Percentiles rank a stretch among this genome's conserved stretches.
These are phyloP conservation scores for Colletotrichum siamense DNA, from an alignment of 2,329 filamentous ascomycete genomes.

Conservation along the genomic window DNA sequence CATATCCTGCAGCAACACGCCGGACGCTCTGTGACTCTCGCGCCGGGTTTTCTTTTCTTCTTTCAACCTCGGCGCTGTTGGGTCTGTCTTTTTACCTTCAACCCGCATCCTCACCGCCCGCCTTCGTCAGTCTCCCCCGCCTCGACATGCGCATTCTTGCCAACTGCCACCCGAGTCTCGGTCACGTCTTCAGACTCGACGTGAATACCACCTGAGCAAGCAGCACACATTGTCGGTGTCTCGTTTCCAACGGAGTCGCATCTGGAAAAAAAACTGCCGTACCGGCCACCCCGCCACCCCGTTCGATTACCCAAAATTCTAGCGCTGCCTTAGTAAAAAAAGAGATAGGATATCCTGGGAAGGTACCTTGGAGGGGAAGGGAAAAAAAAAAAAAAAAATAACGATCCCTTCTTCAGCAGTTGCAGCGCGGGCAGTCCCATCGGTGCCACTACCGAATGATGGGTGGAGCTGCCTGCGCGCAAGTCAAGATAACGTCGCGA, in stretches of 20 bases:
- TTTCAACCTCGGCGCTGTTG: background rate
- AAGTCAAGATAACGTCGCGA: constrained; percentile 19
- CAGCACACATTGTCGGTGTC: background rate
- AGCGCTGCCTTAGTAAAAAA: background rate
- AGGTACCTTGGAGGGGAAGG: background rate
- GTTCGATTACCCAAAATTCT: background rate
- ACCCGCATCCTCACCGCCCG: background rate
- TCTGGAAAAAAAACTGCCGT: background rate
- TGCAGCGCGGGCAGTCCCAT: background rate
- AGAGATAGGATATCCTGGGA: background rate
- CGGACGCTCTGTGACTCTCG: background rate
- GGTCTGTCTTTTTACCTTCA: background rate
- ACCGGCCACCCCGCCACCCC: background rate
- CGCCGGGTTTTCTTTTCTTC: background rate
- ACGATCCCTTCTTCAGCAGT: background rate
- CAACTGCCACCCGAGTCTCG: background rate
- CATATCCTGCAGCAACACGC: background rate
- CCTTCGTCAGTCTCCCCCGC: background rate
- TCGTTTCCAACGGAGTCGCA: background rate
- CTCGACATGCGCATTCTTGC: constrained; percentile 13
- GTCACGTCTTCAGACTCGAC: background rate
- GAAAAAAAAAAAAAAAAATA: background rate
- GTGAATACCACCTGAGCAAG: background rate
- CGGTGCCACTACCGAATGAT: constrained; percentile 9
- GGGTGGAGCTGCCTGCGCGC: constrained; percentile 14